phyloP scores from a whole-genome alignment of 371 early-diverging fungal species.

The Lichtheimia corymbifera region DNA sequence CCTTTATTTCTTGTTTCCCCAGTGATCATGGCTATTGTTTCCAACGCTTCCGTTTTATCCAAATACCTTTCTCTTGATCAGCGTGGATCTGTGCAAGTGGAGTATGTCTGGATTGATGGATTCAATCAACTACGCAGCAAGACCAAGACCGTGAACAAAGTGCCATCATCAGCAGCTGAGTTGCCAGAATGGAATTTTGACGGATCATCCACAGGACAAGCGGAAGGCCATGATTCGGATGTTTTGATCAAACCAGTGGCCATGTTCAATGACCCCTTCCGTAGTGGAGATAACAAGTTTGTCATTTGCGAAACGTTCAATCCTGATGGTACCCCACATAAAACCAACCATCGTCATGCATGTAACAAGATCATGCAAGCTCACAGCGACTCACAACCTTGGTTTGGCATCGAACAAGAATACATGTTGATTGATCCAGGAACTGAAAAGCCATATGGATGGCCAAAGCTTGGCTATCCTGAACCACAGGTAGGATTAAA shows the following conservation, averaged over 20 bases:
- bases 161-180: slow-evolving; percentile 41
- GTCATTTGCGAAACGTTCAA: slow-evolving; percentile 57
- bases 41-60: slow-evolving; percentile 44
- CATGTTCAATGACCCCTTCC: slow-evolving; percentile 62
- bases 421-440: slow-evolving; percentile 59
- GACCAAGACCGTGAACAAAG: slow-evolving; percentile 46
- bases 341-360: slow-evolving; percentile 52
- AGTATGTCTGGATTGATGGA: slow-evolving; percentile 67
- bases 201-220: slow-evolving; percentile 66
- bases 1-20: too few relatives aligned
- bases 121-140: slow-evolving; percentile 45
- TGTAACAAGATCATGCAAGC: slow-evolving; percentile 48
- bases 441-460: slow-evolving; percentile 54
- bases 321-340: slow-evolving; percentile 59
- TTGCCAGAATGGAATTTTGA: slow-evolving; percentile 68
- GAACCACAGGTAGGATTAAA: slow-evolving; percentile 52
- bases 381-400: slow-evolving; percentile 48
- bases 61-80: slow-evolving; percentile 60
- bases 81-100: slow-evolving; percentile 55
- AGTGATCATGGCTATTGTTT: slow-evolving; percentile 33
- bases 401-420: slow-evolving; percentile 71
- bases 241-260: slow-evolving; percentile 57
- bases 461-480: slow-evolving; percentile 63
- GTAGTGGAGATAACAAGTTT: slow-evolving; percentile 64
- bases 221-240: slow-evolving; percentile 64